Conservation (phyloP, 2,329 filamentous ascomycete species). For the Ascochyta fabae region DNA sequence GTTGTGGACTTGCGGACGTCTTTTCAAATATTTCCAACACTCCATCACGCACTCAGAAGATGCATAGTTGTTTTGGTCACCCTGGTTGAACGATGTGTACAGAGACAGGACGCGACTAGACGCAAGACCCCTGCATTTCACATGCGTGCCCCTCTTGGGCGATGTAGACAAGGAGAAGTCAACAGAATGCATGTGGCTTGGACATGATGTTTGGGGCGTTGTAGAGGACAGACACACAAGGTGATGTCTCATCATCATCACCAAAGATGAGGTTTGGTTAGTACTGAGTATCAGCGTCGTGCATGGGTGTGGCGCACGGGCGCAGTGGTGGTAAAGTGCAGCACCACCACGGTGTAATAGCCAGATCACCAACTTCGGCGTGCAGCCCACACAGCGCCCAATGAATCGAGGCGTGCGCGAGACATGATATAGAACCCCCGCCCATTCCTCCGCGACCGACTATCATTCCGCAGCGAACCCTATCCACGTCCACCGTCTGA, state of each 20-base stretch:
- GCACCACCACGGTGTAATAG: conserved; percentile 30
- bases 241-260: too few relatives aligned
- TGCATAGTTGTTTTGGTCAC: neutral
- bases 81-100: neutral
- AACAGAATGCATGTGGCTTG: neutral
- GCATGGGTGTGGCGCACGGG: conserved; percentile 2
- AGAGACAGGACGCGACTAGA: conserved; percentile 1
- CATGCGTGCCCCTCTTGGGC: conserved; percentile 19
- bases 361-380: conserved; percentile 42
- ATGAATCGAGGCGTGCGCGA: conserved; percentile 15
- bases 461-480: conserved; percentile 21
- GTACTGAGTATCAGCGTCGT: too few relatives aligned
- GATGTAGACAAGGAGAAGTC: neutral
- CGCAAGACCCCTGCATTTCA: conserved; percentile 17
- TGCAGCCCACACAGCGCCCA: conserved; percentile 18
- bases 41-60: too few relatives aligned
- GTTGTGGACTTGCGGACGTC: too few relatives aligned
- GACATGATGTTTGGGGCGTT: too few relatives aligned
- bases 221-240: too few relatives aligned
- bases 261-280: neutral
- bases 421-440: conserved; percentile 33
- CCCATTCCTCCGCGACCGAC: conserved; percentile 18
- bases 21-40: too few relatives aligned
- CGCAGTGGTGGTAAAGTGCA: conserved; percentile 29
- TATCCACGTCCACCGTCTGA: conserved; percentile 10